Conservation (phyloP, 2,329 filamentous ascomycete genomes). For the Lasiodiplodia sp. region DNA sequence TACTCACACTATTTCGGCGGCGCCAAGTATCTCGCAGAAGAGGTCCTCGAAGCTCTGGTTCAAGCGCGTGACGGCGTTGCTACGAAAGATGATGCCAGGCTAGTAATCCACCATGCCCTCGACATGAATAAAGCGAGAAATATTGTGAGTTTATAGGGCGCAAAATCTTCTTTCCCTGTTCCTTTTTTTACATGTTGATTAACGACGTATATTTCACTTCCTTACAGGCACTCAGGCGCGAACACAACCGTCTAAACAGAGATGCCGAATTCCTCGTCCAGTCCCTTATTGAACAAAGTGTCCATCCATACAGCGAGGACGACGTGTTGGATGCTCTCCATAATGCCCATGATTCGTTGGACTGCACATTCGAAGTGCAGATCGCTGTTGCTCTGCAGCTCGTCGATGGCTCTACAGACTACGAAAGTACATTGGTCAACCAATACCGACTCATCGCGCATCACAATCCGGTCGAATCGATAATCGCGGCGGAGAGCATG, state of each 20-base stretch:
- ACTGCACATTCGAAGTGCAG: background rate
- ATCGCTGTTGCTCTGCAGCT: background rate
- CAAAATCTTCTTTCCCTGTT: background rate
- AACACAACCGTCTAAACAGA: background rate
- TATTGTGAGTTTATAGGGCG: background rate
- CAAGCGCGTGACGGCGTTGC: background rate
- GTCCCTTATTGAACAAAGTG: background rate
- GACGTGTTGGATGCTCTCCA: background rate
- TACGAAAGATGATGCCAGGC: background rate
- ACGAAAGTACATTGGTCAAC: background rate
- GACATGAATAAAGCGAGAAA: background rate
- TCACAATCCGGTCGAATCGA: background rate
- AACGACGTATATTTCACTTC: too few relatives aligned
- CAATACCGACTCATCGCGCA: background rate
- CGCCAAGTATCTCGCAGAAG: background rate
- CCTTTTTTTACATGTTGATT: too few relatives aligned
- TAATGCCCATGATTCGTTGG: background rate
- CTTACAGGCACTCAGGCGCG: background rate
- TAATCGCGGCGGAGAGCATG: background rate
- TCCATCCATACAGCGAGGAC: background rate
- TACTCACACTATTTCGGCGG: background rate
- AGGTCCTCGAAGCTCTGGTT: background rate
- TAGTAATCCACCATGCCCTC: background rate
- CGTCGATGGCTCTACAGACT: background rate
- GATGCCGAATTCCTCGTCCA: background rate